Conservation (phyloP, 1,284 basidiomycete species). For the Malassezia yamatoensis region DNA sequence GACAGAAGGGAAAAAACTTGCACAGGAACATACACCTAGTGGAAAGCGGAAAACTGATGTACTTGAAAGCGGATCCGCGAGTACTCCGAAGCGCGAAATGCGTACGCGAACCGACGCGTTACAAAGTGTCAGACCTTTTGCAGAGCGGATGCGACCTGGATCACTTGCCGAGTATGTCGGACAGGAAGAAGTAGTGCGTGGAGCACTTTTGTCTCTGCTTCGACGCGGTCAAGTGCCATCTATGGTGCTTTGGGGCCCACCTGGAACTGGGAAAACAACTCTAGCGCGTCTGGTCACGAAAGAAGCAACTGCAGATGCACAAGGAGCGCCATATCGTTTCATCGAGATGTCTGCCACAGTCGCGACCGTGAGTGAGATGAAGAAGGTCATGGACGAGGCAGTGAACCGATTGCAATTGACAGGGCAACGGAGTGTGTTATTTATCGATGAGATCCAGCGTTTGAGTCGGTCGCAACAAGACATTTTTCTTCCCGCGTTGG, state of each 20-base stretch:
- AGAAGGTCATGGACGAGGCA: constrained; percentile 69
- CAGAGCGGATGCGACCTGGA: constrained; percentile 39
- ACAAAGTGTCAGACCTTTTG: constrained; percentile 24
- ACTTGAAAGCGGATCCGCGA: not conserved
- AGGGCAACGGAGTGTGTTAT: constrained; percentile 62
- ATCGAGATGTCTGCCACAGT: constrained; percentile 48
- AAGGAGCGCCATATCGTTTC: constrained; percentile 23
- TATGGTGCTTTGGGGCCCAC: constrained; percentile 45
- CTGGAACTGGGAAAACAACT: constrained; percentile 62
- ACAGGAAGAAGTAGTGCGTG: constrained; percentile 30
- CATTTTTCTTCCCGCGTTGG: constrained; percentile 24
- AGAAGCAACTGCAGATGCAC: constrained; percentile 52
- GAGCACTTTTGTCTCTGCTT: constrained; percentile 33
- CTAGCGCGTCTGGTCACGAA: constrained; percentile 62
- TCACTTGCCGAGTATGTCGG: constrained; percentile 38
- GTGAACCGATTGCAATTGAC: constrained; percentile 61
- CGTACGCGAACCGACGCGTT: not conserved
- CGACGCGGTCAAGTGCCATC: constrained; percentile 31
- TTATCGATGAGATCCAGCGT: constrained; percentile 76
- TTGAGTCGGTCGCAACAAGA: constrained; percentile 73
- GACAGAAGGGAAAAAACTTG: not conserved
- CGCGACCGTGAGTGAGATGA: constrained; percentile 67
- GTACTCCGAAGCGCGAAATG: not conserved
- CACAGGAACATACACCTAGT: not conserved
- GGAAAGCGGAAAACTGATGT: constrained; percentile 1